Evolutionary conservation across 805 yeast species (phyloP), one percentile per base, ranked within the genome.

Genomic region (Hanseniaspora singularis): DNA sequence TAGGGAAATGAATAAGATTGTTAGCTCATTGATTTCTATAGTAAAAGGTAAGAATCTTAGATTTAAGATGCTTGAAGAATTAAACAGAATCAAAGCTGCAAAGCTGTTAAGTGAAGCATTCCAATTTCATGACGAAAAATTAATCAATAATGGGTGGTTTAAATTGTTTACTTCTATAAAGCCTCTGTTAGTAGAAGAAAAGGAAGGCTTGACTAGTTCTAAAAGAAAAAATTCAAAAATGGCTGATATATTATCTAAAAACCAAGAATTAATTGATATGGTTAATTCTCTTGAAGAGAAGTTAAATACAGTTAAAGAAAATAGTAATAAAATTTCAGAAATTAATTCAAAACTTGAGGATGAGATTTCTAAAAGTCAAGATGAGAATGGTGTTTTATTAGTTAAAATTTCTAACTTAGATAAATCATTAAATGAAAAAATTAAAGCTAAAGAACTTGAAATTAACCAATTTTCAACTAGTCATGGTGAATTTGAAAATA

Each of bases 71-170:
- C 64, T 68, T 32, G 58, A 63, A 12, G 65, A 72, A 49, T 65
- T 88, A n/a, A 66, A 68, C 44, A 74, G 76, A 49, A 64, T 79
- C 9, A 81, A 79, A 51, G 85, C 96, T 0, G 74, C 92, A 1
- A 77, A 77, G 50, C 67, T 81, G 1, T 63, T 92, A 33, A 76
- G 80, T 44, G 68, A 69, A 46, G 80, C 83, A 34, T 72, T 92
- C 54, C 60, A 64, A 28, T 61, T 69, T 0, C 76, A 79, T 50
- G 69, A 71, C 49, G 63, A 66, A 11, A 8, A 30, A 7, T 57
- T 77, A 11, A 62, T 66, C 38, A 59, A 67, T 10, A 78, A 77
- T 57, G 81, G 82, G 16, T 92, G 98, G 98, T 82, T 83, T 63
- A 74, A 71, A 42, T 66, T 92, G 38, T 77, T 78, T 50, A 67